These are phyloP conservation scores for Monosporascus sp. DNA, from an alignment of 2,329 filamentous ascomycete genomes.

Conservation along the genomic window DNA sequence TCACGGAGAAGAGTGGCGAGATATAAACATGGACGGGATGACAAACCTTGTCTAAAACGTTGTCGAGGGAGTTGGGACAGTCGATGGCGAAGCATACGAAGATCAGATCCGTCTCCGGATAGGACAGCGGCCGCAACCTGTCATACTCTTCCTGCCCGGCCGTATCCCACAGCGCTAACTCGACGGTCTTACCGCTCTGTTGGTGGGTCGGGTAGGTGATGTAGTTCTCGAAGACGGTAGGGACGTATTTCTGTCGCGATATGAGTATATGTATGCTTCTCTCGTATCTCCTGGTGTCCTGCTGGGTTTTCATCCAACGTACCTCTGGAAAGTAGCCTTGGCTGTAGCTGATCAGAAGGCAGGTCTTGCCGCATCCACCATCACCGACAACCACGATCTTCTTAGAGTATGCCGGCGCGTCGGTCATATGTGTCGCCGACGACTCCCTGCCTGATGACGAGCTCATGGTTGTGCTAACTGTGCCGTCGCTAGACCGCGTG, in stretches of 20 bases:
- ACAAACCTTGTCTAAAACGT: slow-evolving; percentile 95
- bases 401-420: slow-evolving; percentile 91
- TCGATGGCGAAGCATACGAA: slow-evolving; percentile 99
- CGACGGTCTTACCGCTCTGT: slow-evolving; percentile 85
- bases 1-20: not conserved
- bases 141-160: slow-evolving; percentile 99
- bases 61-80: slow-evolving; percentile 95
- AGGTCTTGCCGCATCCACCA: slow-evolving; percentile 97
- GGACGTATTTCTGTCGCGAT: slow-evolving; percentile 87
- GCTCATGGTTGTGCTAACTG: slow-evolving; percentile 79
- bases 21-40: not conserved
- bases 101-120: slow-evolving; percentile 94
- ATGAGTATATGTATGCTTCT: not conserved
- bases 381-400: slow-evolving; percentile 99
- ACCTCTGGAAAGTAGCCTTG: slow-evolving; percentile 99
- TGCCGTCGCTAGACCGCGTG: slow-evolving; percentile 77
- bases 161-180: slow-evolving; percentile 96
- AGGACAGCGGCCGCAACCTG: slow-evolving; percentile 87
- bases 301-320: slow-evolving; percentile 22
- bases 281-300: not conserved
- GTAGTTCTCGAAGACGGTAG: slow-evolving; percentile 99
- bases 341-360: slow-evolving; percentile 95
- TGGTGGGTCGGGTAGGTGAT: slow-evolving; percentile 93
- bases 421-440: slow-evolving; percentile 77
- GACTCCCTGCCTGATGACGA: slow-evolving; percentile 70